These are phyloP conservation scores for Fusarium sarcochroum DNA, from an alignment of 2,329 filamentous ascomycete genomes.

Conservation along the genomic window DNA sequence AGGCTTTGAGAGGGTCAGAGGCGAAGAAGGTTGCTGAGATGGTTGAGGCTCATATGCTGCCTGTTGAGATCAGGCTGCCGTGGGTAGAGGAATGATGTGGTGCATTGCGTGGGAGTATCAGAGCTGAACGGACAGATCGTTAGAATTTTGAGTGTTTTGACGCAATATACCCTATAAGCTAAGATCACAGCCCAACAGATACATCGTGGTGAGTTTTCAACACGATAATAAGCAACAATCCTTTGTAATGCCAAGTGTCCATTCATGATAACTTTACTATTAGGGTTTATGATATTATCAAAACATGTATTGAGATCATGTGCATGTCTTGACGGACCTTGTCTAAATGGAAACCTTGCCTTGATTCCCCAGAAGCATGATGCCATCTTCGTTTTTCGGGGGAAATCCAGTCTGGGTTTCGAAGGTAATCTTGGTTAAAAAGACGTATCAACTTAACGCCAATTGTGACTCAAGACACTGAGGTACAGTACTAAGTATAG, in stretches of 20 bases:
- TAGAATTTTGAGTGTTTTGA: conserved; percentile 7
- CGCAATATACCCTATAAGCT: conserved; percentile 27
- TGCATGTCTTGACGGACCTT: not conserved
- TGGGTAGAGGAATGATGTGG: conserved; percentile 56
- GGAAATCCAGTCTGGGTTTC: too few relatives aligned
- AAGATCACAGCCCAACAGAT: not conserved
- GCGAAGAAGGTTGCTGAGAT: conserved; percentile 68
- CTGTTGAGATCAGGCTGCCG: conserved; percentile 66
- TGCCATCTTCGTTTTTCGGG: too few relatives aligned
- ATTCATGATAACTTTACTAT: not conserved
- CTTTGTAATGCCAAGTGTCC: not conserved
- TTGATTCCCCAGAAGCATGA: too few relatives aligned
- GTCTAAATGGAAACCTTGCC: not conserved
- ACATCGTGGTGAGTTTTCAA: not conserved
- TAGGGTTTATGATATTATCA: not conserved
- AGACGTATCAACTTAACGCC: not conserved
- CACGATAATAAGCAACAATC: not conserved
- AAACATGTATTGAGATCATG: not conserved
- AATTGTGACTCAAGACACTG: not conserved
- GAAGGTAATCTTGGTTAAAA: too few relatives aligned
- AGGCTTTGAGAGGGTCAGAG: conserved; percentile 61
- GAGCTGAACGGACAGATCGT: not conserved
- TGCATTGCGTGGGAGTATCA: not conserved
- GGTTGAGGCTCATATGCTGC: conserved; percentile 63
- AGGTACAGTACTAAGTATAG: not conserved